Conservation (phyloP, 352 stramenopile genomes). For the Pythium folliculosum region DNA sequence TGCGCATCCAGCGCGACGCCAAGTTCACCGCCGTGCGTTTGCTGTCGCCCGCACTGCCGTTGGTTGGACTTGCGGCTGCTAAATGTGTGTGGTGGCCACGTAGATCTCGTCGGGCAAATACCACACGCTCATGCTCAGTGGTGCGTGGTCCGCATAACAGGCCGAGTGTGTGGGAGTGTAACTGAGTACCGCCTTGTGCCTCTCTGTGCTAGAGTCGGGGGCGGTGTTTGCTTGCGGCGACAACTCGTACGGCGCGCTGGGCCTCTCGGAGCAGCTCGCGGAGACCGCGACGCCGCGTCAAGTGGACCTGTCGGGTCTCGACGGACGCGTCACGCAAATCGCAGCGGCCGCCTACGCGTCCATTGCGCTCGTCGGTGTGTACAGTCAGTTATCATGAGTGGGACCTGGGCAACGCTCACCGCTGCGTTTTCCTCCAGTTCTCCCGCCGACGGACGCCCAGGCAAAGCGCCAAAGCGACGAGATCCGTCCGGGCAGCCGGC, state of each 20-base stretch:
- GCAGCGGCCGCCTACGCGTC: conserved; percentile 66
- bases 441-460: conserved; percentile 25
- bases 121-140: conserved; percentile 72
- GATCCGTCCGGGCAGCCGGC: conserved; percentile 11
- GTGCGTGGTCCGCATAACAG: conserved; percentile 24
- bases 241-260: conserved; percentile 62
- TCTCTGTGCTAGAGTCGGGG: conserved; percentile 51
- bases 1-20: conserved; percentile 58
- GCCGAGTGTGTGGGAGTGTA: no score
- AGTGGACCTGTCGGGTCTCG: conserved; percentile 32
- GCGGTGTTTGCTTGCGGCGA: conserved; percentile 71
- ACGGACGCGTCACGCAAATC: conserved; percentile 50
- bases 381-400: background rate
- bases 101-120: conserved; percentile 76
- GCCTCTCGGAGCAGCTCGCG: conserved; percentile 6
- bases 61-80: background rate
- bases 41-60: no score
- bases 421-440: conserved; percentile 13
- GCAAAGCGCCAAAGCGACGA: conserved; percentile 16
- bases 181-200: conserved; percentile 1
- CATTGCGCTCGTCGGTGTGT: conserved; percentile 64
- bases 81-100: background rate
- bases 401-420: background rate
- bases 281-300: conserved; percentile 30
- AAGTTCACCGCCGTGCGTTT: conserved; percentile 48